Percentiles rank a stretch among this genome's conserved stretches.
phyloP scores from a whole-genome alignment of 768 basidiomycete species.

The Xerocomus potaroensis region DNA sequence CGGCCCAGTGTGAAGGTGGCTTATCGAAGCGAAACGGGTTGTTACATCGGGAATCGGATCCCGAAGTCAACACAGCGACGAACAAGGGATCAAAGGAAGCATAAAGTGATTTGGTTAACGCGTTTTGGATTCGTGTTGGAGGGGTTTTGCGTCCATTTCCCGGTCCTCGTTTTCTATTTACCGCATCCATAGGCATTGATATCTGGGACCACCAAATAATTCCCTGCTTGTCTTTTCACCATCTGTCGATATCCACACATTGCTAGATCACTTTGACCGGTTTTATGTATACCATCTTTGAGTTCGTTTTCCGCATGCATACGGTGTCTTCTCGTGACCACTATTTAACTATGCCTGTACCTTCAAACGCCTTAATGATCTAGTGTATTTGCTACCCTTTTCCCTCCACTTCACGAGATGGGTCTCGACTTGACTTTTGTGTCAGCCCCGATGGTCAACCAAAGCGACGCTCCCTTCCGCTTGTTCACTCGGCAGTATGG shows the following conservation, averaged over 20 bases:
- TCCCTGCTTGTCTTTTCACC: neutral
- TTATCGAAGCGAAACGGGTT: slow-evolving; percentile 25
- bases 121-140: slow-evolving; percentile 9
- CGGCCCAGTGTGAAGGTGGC: slow-evolving; percentile 27
- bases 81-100: slow-evolving; percentile 25
- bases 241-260: slow-evolving; percentile 25
- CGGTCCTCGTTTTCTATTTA: slow-evolving; percentile 5
- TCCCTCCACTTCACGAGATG: slow-evolving; percentile 2
- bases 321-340: neutral
- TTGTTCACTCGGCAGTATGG: slow-evolving; percentile 57
- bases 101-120: slow-evolving; percentile 11
- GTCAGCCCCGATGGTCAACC: slow-evolving; percentile 76
- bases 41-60: slow-evolving; percentile 29
- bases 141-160: slow-evolving; percentile 1
- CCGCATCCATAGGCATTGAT: slow-evolving; percentile 12
- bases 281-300: slow-evolving; percentile 21
- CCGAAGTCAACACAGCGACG: slow-evolving; percentile 21
- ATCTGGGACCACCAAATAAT: slow-evolving; percentile 5
- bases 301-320: neutral
- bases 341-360: slow-evolving; percentile 16
- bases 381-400: slow-evolving; percentile 15
- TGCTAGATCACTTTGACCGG: slow-evolving; percentile 20
- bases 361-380: slow-evolving; percentile 2
- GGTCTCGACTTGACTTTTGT: slow-evolving; percentile 36
- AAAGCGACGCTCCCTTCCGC: slow-evolving; percentile 75